Percentiles rank a stretch among this genome's conserved stretches.
Conservation (phyloP, 257 asterid genomes). For the Plantago ovata region DNA sequence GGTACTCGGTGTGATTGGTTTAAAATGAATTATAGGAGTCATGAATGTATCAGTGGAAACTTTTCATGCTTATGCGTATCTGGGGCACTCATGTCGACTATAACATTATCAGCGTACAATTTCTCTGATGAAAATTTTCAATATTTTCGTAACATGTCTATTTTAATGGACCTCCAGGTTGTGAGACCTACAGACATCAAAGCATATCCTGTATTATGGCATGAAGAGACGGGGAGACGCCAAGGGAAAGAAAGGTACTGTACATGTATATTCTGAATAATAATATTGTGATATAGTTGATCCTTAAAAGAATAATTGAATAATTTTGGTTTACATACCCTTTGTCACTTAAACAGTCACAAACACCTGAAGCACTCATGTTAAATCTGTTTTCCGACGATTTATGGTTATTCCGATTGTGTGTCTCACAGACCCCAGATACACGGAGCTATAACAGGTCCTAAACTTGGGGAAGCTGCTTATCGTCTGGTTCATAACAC, state of each 20-base stretch:
- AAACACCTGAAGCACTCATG: conserved; percentile 2
- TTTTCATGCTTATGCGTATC: too few species aligned
- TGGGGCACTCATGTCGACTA: too few species aligned
- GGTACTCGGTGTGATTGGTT: too few species aligned
- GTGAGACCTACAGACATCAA: conserved; percentile 64
- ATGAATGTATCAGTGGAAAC: too few species aligned
- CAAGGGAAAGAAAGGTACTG: conserved; percentile 63
- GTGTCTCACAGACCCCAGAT: conserved; percentile 61
- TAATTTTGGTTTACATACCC: conserved; percentile 4
- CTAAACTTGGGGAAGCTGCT: conserved; percentile 86
- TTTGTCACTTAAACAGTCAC: not conserved
- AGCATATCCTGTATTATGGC: conserved; percentile 80
- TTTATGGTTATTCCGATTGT: conserved; percentile 10
- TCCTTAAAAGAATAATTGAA: not conserved
- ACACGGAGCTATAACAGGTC: conserved; percentile 82
- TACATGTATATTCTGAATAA: not conserved
- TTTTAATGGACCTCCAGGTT: conserved; percentile 38
- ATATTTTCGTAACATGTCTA: conserved; percentile 8
- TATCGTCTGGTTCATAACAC: conserved; percentile 75
- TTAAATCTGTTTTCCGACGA: not conserved
- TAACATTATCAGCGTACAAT: too few species aligned
- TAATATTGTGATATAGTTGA: too few species aligned
- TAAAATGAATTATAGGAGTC: too few species aligned
- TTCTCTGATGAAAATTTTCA: not conserved
- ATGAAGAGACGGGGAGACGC: conserved; percentile 75